Conservation (phyloP, 2,329 filamentous ascomycete species). For the Microcera coccophila region DNA sequence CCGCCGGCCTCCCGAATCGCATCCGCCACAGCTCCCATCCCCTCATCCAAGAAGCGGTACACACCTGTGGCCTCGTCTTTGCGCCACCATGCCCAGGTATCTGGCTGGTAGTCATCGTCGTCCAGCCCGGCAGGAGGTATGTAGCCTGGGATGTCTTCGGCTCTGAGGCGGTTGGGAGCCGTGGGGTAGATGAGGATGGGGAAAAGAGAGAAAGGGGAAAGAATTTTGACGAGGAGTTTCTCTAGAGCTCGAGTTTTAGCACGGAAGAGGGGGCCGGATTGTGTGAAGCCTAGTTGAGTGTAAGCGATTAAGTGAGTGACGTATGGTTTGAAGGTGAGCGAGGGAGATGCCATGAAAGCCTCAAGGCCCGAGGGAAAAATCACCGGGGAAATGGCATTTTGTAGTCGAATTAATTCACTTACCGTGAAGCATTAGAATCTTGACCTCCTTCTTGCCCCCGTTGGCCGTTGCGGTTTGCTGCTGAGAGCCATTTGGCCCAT, state of each 20-base stretch:
- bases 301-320: conserved; percentile 10
- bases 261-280: conserved; percentile 80
- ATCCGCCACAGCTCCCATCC: conserved; percentile 59
- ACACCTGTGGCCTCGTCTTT: conserved; percentile 58
- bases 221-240: conserved; percentile 72
- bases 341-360: not conserved
- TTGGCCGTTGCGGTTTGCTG: conserved; percentile 32
- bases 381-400: no score
- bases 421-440: conserved; percentile 77
- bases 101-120: conserved; percentile 50
- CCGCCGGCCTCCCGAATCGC: conserved; percentile 60
- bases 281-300: conserved; percentile 67
- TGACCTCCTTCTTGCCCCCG: conserved; percentile 48
- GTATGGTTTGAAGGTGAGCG: not conserved
- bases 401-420: conserved; percentile 23
- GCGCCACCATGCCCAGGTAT: conserved; percentile 81
- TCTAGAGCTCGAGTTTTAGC: conserved; percentile 84
- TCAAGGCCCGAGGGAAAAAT: no score
- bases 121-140: conserved; percentile 40
- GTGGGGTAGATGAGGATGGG: conserved; percentile 65
- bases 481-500: conserved; percentile 15
- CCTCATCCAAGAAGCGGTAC: conserved; percentile 68
- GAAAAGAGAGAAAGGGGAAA: conserved; percentile 55
- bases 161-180: conserved; percentile 59
- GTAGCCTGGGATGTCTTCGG: conserved; percentile 68